These are phyloP conservation scores for Populus hybrid DNA, from an alignment of 441 rosid species.

Conservation along the genomic window DNA sequence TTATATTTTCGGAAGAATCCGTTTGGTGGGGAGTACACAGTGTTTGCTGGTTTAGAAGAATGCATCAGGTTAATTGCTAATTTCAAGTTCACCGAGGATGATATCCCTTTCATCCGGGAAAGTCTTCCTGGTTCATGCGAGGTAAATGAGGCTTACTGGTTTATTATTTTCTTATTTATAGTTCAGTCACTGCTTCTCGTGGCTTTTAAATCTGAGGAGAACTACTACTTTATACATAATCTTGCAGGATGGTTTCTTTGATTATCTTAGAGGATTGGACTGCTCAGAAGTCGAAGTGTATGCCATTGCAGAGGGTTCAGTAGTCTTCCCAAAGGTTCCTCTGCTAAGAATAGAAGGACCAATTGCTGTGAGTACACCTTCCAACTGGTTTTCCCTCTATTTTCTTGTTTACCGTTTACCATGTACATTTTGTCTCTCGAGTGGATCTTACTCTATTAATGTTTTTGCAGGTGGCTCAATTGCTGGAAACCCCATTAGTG, in stretches of 20 bases:
- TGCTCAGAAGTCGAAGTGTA: conserved; percentile 89
- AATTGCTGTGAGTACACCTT: conserved; percentile 65
- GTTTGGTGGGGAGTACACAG: conserved; percentile 81
- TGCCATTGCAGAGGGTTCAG: conserved; percentile 86
- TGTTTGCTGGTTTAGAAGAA: conserved; percentile 92
- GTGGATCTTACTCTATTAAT: conserved; percentile 11
- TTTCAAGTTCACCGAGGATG: conserved; percentile 70
- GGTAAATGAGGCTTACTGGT: conserved; percentile 37
- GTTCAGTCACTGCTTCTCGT: not conserved
- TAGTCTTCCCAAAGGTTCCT: conserved; percentile 96
- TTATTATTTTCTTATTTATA: not conserved
- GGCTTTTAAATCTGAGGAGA: not conserved
- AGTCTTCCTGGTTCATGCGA: conserved; percentile 68
- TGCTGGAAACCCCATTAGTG: conserved; percentile 87
- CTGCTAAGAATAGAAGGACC: conserved; percentile 91
- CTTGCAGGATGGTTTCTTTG: conserved; percentile 69
- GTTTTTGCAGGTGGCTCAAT: conserved; percentile 66
- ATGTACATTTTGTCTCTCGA: not conserved
- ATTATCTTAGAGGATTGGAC: conserved; percentile 77
- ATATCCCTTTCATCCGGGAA: conserved; percentile 58
- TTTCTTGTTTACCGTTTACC: not conserved
- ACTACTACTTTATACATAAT: not conserved
- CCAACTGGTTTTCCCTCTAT: conserved; percentile 8
- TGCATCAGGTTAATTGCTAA: conserved; percentile 81
- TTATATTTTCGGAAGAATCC: conserved; percentile 84